Evolutionary conservation across 2,329 filamentous ascomycete genomes (phyloP).

Genomic region (Nemania serpens): DNA sequence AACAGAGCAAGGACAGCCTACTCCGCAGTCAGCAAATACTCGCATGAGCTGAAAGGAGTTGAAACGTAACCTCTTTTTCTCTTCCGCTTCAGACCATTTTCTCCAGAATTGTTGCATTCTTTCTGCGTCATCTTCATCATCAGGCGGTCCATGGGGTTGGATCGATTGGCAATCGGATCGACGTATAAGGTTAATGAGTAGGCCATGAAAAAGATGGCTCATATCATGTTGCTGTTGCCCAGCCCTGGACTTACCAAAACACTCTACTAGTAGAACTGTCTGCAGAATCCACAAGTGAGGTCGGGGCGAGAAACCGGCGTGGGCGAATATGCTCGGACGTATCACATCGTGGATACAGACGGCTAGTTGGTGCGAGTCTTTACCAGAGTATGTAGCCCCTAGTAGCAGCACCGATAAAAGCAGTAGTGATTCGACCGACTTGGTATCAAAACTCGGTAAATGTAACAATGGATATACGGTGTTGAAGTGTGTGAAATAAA

Average conservation of each 20-base stretch:
- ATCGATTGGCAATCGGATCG: constrained; percentile 45
- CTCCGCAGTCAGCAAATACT: constrained; percentile 34
- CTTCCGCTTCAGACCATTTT: constrained; percentile 59
- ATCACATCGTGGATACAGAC: constrained; percentile 66
- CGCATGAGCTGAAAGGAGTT: not conserved
- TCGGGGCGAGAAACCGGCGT: constrained; percentile 60
- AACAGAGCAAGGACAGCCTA: constrained; percentile 58
- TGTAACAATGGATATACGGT: constrained; percentile 64
- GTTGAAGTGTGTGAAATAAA: constrained; percentile 67
- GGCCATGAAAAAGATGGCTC: constrained; percentile 57
- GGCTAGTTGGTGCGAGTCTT: constrained; percentile 62
- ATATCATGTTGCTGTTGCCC: constrained; percentile 68
- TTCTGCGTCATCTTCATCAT: constrained; percentile 40
- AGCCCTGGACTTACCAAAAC: constrained; percentile 66
- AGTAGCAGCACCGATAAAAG: constrained; percentile 60
- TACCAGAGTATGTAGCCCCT: constrained; percentile 65
- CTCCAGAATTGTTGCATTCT: constrained; percentile 55
- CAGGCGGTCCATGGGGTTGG: constrained; percentile 32
- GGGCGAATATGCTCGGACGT: constrained; percentile 62
- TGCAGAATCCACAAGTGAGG: constrained; percentile 66
- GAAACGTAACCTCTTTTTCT: constrained; percentile 56
- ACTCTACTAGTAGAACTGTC: constrained; percentile 65
- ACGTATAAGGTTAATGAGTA: constrained; percentile 47
- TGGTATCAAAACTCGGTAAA: constrained; percentile 59
- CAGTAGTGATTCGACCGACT: constrained; percentile 54